Percentiles rank a stretch among this genome's conserved stretches.
phyloP scores from a whole-genome alignment of 192 early-diverging fungal genomes.

The Podila verticillata region DNA sequence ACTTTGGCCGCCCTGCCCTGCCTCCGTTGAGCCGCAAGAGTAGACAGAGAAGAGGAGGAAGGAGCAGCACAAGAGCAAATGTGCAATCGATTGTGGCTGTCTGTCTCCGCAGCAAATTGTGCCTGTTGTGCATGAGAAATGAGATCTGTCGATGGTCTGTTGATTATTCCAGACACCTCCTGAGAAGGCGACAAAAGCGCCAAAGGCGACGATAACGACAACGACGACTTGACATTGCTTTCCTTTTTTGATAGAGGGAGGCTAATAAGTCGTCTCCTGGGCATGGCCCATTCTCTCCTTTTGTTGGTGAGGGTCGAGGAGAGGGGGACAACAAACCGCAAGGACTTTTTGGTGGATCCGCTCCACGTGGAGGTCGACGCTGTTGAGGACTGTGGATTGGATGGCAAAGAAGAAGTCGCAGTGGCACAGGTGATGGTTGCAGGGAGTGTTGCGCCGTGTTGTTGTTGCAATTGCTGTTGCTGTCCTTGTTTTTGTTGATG shows the following conservation, averaged over 20 bases:
- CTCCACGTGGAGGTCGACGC: neutral
- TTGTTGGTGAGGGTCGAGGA: neutral
- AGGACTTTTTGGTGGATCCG: neutral
- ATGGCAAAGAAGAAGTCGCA: neutral
- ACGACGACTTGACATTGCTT: conserved; percentile 26
- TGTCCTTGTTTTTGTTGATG: neutral
- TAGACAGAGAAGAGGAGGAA: neutral
- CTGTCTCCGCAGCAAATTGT: neutral
- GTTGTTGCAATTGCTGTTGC: neutral
- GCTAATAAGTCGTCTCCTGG: neutral
- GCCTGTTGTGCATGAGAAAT: conserved; percentile 1
- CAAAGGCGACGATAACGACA: neutral
- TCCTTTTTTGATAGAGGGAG: conserved; percentile 36
- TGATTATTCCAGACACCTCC: neutral
- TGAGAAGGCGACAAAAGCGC: neutral
- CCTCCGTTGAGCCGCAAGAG: neutral
- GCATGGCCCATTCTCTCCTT: neutral
- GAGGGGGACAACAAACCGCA: neutral
- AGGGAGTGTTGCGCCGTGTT: neutral
- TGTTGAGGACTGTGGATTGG: no score
- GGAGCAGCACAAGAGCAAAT: neutral
- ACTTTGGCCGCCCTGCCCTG: neutral
- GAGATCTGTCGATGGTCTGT: neutral
- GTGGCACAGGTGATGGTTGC: no score
- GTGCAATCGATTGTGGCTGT: neutral